Base-by-base conservation (phyloP, 805 yeast genomes). In the Dipodascus geniculatus region DNA sequence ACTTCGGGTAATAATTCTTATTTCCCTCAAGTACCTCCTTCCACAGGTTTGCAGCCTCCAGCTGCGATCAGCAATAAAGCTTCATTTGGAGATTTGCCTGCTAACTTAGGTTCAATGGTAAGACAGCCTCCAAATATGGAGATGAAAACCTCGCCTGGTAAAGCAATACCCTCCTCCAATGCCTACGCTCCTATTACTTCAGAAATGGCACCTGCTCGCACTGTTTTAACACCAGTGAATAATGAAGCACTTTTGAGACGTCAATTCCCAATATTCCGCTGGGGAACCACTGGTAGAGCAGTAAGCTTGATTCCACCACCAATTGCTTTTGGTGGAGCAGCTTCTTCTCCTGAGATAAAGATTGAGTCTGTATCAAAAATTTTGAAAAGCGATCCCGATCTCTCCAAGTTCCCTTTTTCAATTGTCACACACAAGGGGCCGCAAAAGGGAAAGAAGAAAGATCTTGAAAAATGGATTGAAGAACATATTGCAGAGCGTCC, bases 221-320 rank as follows among this genome's bases (percentile, higher is more conserved):
- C 11, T 4, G 20, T 38, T 16, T 17, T 38, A 6, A 6, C 57
- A 11, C 60, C 65, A 2, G 54, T 56, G 23, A 61, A 58, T 23
- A 57, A 58, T 4, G 77, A 76, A 51, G 77, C 80, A 22, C 65
- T 83, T 51, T 66, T 74, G 22, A 67, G 70, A 49, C 73, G 85
- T 53, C 95, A 86, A 63, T 85, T 84, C 68, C 95, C 96, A 0
- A 63, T 88, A 33, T 84, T 87, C 64, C 73, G 76, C 55, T 88
- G 93, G 85, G 72, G 79, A 23, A 69, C 68, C 20, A 72, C 79
- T 2, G 66, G 69, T 3, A 74, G 71, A 49, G 61, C 77, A 19
- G 74, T 76, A 2, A 71, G 71, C 38, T 71, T 75, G 54, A 62
- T 79, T 48, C 80, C 82, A 3, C 58, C 69, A 1, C 54, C 65